Conservation (phyloP, 78 protist genomes). For the Acrasis kona region DNA sequence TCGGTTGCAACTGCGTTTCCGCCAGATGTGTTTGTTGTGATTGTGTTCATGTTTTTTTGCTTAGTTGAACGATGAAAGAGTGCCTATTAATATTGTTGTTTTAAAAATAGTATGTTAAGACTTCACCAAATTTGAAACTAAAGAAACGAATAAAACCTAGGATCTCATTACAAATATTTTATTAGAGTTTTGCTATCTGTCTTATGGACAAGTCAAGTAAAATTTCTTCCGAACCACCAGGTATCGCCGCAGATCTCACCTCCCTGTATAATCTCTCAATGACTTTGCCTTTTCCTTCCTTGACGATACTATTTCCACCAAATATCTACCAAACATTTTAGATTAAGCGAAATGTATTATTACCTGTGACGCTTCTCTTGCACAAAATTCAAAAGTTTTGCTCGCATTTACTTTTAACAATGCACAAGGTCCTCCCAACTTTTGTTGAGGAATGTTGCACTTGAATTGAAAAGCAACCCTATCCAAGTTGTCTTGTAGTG, state of each 20-base stretch:
- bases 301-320: slow-evolving; percentile 26
- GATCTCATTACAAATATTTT: too few species aligned
- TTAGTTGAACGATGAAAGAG: too few species aligned
- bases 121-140: too few species aligned
- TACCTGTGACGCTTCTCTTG: slow-evolving; percentile 21
- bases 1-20: too few species aligned
- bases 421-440: slow-evolving; percentile 27
- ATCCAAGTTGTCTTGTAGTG: slow-evolving; percentile 18
- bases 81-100: too few species aligned
- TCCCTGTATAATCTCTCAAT: slow-evolving; percentile 39
- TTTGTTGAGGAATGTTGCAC: background rate
- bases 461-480: slow-evolving; percentile 10
- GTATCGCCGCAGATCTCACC: slow-evolving; percentile 18
- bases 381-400: slow-evolving; percentile 38
- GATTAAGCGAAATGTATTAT: background rate
- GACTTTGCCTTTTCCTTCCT: slow-evolving; percentile 21
- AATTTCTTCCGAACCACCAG: slow-evolving; percentile 33
- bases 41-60: too few species aligned
- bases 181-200: too few species aligned
- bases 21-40: too few species aligned
- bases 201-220: slow-evolving; percentile 11
- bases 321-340: slow-evolving; percentile 25
- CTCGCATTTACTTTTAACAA: slow-evolving; percentile 41
- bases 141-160: too few species aligned
- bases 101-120: too few species aligned